phyloP scores from a whole-genome alignment of 805 yeast species.

The Suhomyces canberraensis region DNA sequence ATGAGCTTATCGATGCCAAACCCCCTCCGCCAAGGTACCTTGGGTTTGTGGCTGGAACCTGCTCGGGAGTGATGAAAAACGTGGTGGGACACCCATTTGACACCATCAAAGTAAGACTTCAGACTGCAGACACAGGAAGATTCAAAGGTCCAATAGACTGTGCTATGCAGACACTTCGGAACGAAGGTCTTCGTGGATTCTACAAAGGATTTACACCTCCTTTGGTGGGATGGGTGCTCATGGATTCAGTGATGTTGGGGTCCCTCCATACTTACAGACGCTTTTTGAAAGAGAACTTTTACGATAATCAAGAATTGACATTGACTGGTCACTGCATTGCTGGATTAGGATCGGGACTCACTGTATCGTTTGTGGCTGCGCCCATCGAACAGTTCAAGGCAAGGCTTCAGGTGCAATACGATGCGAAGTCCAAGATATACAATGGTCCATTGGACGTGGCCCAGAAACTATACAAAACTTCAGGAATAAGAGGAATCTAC shows the following conservation, averaged over 20 bases:
- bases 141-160: constrained; percentile 85
- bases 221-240: constrained; percentile 85
- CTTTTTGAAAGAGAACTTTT: constrained; percentile 61
- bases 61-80: constrained; percentile 82
- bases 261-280: constrained; percentile 76
- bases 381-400: constrained; percentile 91
- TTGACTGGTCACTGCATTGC: constrained; percentile 72
- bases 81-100: constrained; percentile 94
- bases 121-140: constrained; percentile 55
- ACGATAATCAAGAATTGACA: constrained; percentile 62
- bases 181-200: constrained; percentile 77
- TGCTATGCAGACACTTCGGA: constrained; percentile 61
- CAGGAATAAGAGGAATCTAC: constrained; percentile 72
- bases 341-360: constrained; percentile 82
- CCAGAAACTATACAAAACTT: constrained; percentile 49
- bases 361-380: constrained; percentile 93
- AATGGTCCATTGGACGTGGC: constrained; percentile 81
- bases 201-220: constrained; percentile 94
- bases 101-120: constrained; percentile 82
- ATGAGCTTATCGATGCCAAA: constrained; percentile 14
- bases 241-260: constrained; percentile 92
- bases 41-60: constrained; percentile 87
- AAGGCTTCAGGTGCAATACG: constrained; percentile 85
- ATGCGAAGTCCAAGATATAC: constrained; percentile 62
- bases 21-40: constrained; percentile 50